Conservation (phyloP, 1,284 basidiomycete species). For the Cryptococcus sp. region DNA sequence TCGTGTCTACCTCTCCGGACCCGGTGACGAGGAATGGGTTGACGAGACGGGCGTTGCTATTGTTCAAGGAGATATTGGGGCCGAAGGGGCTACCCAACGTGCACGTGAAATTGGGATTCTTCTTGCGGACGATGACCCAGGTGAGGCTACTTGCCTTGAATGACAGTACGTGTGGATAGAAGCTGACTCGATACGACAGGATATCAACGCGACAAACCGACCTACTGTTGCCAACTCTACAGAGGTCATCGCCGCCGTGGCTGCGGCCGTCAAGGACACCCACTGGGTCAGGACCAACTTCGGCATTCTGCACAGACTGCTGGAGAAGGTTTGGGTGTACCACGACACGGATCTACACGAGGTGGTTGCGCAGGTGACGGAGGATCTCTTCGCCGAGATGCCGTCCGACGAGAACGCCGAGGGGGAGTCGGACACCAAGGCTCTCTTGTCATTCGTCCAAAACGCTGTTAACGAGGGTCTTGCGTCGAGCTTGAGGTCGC, state of each 20-base stretch:
- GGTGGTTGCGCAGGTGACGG: constrained; percentile 75
- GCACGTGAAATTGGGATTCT: constrained; percentile 85
- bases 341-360: constrained; percentile 76
- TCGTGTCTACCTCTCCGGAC: constrained; percentile 73
- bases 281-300: constrained; percentile 78
- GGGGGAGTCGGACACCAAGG: constrained; percentile 59
- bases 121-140: constrained; percentile 75
- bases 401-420: constrained; percentile 80
- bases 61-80: constrained; percentile 78
- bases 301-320: constrained; percentile 75
- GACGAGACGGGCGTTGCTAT: constrained; percentile 69
- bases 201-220: constrained; percentile 67
- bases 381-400: constrained; percentile 77
- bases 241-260: constrained; percentile 77
- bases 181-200: constrained; percentile 50
- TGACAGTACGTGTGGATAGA: too few species aligned
- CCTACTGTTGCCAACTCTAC: constrained; percentile 76
- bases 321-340: constrained; percentile 79
- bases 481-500: constrained; percentile 34
- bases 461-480: constrained; percentile 71
- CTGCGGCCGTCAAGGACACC: constrained; percentile 77
- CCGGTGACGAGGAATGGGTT: constrained; percentile 61
- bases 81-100: constrained; percentile 89
- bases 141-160: constrained; percentile 51
- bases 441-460: constrained; percentile 76